Percentiles rank a stretch among this genome's conserved stretches.
phyloP scores from a whole-genome alignment of 306 rosid species.

The Sicyos baderoa region DNA sequence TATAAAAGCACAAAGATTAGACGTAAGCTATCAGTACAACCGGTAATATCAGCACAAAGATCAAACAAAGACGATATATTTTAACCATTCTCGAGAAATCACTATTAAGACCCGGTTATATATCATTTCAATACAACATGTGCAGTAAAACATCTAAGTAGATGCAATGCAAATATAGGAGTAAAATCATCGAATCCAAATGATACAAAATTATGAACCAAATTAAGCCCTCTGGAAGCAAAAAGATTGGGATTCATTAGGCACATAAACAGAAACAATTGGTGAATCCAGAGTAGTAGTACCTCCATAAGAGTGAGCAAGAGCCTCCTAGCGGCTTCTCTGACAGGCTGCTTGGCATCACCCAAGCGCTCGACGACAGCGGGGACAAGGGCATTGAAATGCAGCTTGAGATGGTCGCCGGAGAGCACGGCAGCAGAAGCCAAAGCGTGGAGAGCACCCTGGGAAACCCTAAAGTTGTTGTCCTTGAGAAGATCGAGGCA shows the following conservation, averaged over 20 bases:
- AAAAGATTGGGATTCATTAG: background rate
- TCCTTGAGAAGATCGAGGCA: slow-evolving; percentile 96
- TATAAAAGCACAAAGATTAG: background rate
- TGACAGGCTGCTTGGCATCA: slow-evolving; percentile 92
- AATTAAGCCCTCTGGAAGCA: background rate
- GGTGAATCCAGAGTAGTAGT: background rate
- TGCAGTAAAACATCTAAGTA: background rate
- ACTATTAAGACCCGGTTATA: background rate
- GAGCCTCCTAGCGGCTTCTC: slow-evolving; percentile 88
- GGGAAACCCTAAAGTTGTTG: slow-evolving; percentile 83
- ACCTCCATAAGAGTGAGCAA: slow-evolving; percentile 99
- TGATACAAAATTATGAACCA: background rate
- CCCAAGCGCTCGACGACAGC: slow-evolving; percentile 93
- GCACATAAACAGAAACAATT: background rate
- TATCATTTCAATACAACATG: background rate
- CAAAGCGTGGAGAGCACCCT: slow-evolving; percentile 88
- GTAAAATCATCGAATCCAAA: background rate
- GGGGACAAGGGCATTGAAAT: slow-evolving; percentile 92
- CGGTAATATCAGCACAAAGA: too few relatives aligned
- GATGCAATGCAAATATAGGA: background rate
- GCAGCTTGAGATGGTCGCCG: slow-evolving; percentile 88
- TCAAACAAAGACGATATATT: background rate
- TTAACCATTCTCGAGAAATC: background rate
- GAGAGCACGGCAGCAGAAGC: slow-evolving; percentile 97
- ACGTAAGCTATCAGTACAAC: background rate